Percentiles rank a stretch among this genome's conserved stretches.
These are phyloP conservation scores for Rhodomyrtus tomentosa DNA, from an alignment of 345 rosid genomes.

Conservation along the genomic window DNA sequence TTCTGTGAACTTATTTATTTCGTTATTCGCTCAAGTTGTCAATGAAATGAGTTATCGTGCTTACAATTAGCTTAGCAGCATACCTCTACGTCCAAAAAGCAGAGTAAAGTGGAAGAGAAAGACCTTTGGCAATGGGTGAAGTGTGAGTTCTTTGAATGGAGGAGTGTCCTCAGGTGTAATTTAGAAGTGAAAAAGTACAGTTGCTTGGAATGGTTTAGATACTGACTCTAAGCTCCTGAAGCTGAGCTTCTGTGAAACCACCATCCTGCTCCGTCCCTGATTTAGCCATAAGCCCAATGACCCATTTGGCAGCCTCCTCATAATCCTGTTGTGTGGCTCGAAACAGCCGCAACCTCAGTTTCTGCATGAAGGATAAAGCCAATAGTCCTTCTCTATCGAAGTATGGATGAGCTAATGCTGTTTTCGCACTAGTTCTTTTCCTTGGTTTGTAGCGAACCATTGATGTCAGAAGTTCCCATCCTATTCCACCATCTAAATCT, in stretches of 20 bases:
- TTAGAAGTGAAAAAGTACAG: background rate
- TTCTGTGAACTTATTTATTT: background rate
- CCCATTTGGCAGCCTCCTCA: constrained; percentile 70
- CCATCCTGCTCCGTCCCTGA: constrained; percentile 89
- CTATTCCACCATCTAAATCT: constrained; percentile 77
- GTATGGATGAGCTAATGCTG: constrained; percentile 84
- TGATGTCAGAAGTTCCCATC: constrained; percentile 92
- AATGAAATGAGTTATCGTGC: background rate
- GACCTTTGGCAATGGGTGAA: background rate
- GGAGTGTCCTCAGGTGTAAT: background rate
- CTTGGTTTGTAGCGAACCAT: constrained; percentile 91
- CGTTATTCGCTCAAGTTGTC: background rate
- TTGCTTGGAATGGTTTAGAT: background rate
- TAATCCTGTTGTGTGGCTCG: constrained; percentile 91
- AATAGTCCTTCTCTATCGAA: constrained; percentile 68
- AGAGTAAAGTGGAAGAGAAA: background rate
- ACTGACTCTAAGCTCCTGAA: constrained; percentile 68
- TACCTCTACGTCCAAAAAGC: background rate
- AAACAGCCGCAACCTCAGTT: constrained; percentile 54
- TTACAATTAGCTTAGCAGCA: background rate
- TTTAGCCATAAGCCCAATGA: constrained; percentile 73
- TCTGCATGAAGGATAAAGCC: constrained; percentile 80
- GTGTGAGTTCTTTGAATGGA: background rate
- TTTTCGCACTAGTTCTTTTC: constrained; percentile 78
- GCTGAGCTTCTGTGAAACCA: constrained; percentile 93